phyloP scores from a whole-genome alignment of 192 early-diverging fungal genomes.

The Thamnidium elegans region DNA sequence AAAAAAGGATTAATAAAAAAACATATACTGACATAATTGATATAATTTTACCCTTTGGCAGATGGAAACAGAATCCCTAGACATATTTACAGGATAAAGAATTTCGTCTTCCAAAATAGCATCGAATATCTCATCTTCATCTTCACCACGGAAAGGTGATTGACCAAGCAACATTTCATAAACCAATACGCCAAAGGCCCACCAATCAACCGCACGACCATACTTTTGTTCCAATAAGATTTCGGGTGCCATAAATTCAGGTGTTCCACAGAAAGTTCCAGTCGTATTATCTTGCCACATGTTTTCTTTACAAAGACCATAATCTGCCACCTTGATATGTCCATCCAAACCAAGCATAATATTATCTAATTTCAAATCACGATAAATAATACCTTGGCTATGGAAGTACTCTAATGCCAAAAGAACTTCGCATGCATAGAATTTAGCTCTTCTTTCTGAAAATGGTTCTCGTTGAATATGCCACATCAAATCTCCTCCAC shows the following conservation, averaged over 20 bases:
- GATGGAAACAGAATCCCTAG: constrained; percentile 87
- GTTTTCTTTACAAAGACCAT: constrained; percentile 96
- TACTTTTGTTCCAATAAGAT: constrained; percentile 95
- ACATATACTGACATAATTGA: background rate
- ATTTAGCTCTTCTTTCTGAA: constrained; percentile 88
- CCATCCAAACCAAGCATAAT: constrained; percentile 89
- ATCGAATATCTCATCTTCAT: constrained; percentile 98
- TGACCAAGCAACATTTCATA: constrained; percentile 92
- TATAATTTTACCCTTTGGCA: constrained; percentile 68
- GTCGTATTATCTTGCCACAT: constrained; percentile 88
- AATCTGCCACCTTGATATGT: constrained; percentile 98
- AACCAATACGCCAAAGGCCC: constrained; percentile 88
- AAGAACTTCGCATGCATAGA: constrained; percentile 94
- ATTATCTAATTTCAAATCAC: constrained; percentile 97
- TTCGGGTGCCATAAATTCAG: constrained; percentile 99
- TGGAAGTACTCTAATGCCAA: constrained; percentile 97
- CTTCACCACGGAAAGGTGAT: constrained; percentile 91
- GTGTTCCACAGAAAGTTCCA: constrained; percentile 96
- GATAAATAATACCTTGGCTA: constrained; percentile 89
- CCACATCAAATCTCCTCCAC: constrained; percentile 98
- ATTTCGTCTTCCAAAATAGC: constrained; percentile 96
- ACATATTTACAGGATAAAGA: constrained; percentile 92
- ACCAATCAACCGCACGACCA: constrained; percentile 97
- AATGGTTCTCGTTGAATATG: constrained; percentile 94
- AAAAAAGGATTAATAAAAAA: constrained; percentile 10